A percentile compares a stretch with the other conserved stretches of the same genome.
These are phyloP conservation scores for Ascochyta pisi DNA, from an alignment of 2,329 filamentous ascomycete species.

Conservation along the genomic window DNA sequence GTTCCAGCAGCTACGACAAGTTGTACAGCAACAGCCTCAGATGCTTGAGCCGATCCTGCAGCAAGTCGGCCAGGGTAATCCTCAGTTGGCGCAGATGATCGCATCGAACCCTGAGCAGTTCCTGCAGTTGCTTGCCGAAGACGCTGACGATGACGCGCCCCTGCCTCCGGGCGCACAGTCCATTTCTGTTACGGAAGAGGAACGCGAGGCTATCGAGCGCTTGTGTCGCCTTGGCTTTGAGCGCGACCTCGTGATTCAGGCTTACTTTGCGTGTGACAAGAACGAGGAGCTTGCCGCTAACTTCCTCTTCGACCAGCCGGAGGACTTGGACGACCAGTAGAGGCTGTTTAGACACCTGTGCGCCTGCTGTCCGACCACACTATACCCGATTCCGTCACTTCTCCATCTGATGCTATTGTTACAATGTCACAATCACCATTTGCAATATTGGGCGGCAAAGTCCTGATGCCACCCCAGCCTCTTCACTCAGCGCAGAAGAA, in stretches of 20 bases:
- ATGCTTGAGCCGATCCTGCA: slow-evolving; percentile 99
- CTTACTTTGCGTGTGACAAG: slow-evolving; percentile 99
- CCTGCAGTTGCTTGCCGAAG: slow-evolving; percentile 86
- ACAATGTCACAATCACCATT: slow-evolving; percentile 27
- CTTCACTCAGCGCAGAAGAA: slow-evolving; percentile 12
- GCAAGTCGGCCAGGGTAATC: slow-evolving; percentile 93
- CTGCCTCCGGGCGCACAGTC: slow-evolving; percentile 87
- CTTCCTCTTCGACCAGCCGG: slow-evolving; percentile 96
- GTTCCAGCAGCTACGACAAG: slow-evolving; percentile 95
- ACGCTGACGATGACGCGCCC: slow-evolving; percentile 81
- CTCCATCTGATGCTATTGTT: slow-evolving; percentile 32
- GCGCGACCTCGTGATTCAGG: slow-evolving; percentile 92
- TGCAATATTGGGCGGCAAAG: slow-evolving; percentile 26
- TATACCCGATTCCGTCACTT: slow-evolving; percentile 27
- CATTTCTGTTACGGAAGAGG: slow-evolving; percentile 92
- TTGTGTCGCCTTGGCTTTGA: slow-evolving; percentile 93
- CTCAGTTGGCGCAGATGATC: slow-evolving; percentile 90
- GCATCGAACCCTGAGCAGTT: slow-evolving; percentile 93
- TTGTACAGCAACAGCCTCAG: slow-evolving; percentile 95
- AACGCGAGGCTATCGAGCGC: slow-evolving; percentile 95
- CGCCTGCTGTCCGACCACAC: slow-evolving; percentile 31
- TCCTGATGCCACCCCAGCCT: slow-evolving; percentile 19
- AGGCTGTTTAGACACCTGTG: slow-evolving; percentile 20
- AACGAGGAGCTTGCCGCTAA: slow-evolving; percentile 98
- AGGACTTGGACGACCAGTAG: slow-evolving; percentile 71